Evolutionary conservation across 1,284 basidiomycete species (phyloP).

Genomic region (Phylloboletellus chloephorus): DNA sequence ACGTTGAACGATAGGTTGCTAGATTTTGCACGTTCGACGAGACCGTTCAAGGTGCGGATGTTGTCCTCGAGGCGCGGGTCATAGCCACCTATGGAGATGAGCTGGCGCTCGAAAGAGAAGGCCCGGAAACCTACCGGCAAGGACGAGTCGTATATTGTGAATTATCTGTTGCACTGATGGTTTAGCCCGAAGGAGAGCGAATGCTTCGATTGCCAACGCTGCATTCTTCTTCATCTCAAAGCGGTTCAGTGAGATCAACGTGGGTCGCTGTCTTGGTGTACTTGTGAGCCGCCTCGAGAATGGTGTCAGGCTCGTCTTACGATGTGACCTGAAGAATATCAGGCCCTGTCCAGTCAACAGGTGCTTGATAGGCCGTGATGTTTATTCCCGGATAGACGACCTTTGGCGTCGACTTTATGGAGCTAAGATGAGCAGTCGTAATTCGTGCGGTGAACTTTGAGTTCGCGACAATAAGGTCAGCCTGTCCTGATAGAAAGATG

Average conservation of each 20-base stretch:
- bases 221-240: conserved; percentile 96
- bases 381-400: conserved; percentile 95
- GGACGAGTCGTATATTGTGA: conserved; percentile 53
- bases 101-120: background rate
- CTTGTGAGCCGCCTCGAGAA: conserved; percentile 3
- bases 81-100: conserved; percentile 55
- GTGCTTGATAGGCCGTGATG: conserved; percentile 57
- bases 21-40: conserved; percentile 54
- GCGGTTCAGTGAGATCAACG: conserved; percentile 86
- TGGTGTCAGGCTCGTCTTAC: conserved; percentile 41
- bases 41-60: conserved; percentile 51
- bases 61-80: conserved; percentile 71
- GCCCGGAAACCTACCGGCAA: conserved; percentile 57
- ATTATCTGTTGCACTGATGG: conserved; percentile 13
- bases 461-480: conserved; percentile 89
- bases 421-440: conserved; percentile 73
- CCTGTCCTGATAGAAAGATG: conserved; percentile 55
- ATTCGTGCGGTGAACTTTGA: conserved; percentile 85
- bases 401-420: conserved; percentile 56
- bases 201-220: conserved; percentile 76
- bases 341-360: conserved; percentile 39
- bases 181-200: conserved; percentile 46
- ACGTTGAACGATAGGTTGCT: conserved; percentile 52
- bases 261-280: conserved; percentile 57
- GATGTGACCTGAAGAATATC: conserved; percentile 60